Conservation (phyloP, 148 eudicot species). For the Talinum fruticosum region DNA sequence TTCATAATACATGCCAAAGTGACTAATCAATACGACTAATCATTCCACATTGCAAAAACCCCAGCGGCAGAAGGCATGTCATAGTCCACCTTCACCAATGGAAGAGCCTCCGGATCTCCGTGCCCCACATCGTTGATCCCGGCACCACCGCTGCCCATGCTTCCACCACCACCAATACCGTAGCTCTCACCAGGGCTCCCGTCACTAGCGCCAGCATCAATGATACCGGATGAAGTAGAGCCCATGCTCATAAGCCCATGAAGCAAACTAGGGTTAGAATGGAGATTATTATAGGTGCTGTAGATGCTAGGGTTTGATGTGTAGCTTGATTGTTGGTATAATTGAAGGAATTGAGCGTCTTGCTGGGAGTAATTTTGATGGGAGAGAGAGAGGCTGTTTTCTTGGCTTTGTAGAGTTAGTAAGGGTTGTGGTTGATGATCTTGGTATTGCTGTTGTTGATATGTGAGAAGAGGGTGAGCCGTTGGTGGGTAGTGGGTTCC, state of each 20-base stretch:
- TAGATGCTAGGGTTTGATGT: conserved; percentile 30
- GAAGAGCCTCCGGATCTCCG: conserved; percentile 42
- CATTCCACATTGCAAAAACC: conserved; percentile 79
- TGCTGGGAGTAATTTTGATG: conserved; percentile 31
- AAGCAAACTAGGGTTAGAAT: conserved; percentile 62
- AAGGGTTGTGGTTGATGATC: conserved; percentile 40
- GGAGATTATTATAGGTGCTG: conserved; percentile 32
- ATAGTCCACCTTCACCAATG: conserved; percentile 74
- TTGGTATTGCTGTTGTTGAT: conserved; percentile 27
- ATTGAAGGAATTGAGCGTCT: conserved; percentile 37
- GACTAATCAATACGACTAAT: conserved; percentile 1
- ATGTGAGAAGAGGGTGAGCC: conserved; percentile 56
- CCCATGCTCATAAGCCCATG: conserved; percentile 81
- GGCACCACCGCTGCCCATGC: conserved; percentile 29
- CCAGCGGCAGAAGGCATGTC: conserved; percentile 58
- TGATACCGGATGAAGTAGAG: conserved; percentile 29
- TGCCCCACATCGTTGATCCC: conserved; percentile 37
- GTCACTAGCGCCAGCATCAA: conserved; percentile 39
- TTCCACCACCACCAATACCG: conserved; percentile 43
- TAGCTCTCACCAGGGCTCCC: conserved; percentile 65
- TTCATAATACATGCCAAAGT: not conserved
- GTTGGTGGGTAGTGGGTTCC: conserved; percentile 23
- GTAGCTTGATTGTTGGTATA: conserved; percentile 44
- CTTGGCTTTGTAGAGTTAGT: conserved; percentile 58
- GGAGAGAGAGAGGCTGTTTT: conserved; percentile 29